Evolutionary conservation across 1,284 basidiomycete genomes (phyloP).

Genomic region (Psilocybe mexicana): DNA sequence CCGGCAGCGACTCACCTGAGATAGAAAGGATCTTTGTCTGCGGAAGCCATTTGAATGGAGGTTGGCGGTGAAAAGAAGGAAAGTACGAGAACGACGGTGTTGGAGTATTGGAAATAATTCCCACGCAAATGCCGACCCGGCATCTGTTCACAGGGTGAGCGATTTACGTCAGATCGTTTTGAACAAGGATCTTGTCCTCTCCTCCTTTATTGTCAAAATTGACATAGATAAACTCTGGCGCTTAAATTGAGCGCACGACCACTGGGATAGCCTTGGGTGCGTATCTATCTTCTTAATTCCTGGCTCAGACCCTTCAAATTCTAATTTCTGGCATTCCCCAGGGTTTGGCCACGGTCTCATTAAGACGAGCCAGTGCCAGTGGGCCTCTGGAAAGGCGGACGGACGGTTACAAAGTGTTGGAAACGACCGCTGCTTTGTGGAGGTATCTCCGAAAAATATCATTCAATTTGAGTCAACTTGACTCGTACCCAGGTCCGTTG

Average conservation of each 20-base stretch:
- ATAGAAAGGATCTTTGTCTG: slow-evolving; percentile 13
- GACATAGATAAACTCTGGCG: not conserved
- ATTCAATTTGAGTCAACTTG: not conserved
- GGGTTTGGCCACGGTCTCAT: not conserved
- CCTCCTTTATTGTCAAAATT: not conserved
- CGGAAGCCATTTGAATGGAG: slow-evolving; percentile 6
- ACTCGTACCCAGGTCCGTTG: not conserved
- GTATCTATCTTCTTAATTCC: not conserved
- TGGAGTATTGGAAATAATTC: not conserved
- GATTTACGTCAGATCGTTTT: not conserved
- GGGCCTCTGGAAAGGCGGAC: no score
- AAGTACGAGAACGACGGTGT: slow-evolving; percentile 16
- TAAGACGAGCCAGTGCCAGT: no score
- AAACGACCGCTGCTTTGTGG: no score
- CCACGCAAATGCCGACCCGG: slow-evolving; percentile 1
- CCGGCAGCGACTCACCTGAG: slow-evolving; percentile 5
- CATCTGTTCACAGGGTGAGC: not conserved
- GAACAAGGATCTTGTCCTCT: not conserved
- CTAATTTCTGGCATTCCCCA: not conserved
- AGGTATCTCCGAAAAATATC: no score
- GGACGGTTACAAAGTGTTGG: no score
- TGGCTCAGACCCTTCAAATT: not conserved
- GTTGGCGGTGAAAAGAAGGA: slow-evolving; percentile 11
- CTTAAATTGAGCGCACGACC: not conserved
- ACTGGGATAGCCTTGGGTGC: not conserved